phyloP scores from a whole-genome alignment of 1,139 yeast species.

The Spathaspora sp. region DNA sequence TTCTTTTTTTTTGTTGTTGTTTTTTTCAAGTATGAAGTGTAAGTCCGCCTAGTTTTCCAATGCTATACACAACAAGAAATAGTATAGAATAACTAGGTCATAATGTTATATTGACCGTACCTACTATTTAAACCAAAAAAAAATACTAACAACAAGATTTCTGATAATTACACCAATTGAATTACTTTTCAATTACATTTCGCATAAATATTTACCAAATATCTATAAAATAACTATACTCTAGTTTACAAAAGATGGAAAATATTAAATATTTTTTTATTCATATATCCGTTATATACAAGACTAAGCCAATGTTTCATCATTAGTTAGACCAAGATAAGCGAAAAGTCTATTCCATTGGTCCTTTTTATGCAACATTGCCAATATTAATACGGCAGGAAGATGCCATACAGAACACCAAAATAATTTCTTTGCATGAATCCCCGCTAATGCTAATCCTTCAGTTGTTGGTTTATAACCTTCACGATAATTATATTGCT shows the following conservation, averaged over 20 bases:
- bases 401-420: slow-evolving; percentile 96
- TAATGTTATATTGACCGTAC: too few species aligned
- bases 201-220: not conserved
- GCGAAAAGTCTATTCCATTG: slow-evolving; percentile 79
- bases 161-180: too few species aligned
- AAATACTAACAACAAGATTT: too few species aligned
- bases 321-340: slow-evolving; percentile 22
- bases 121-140: too few species aligned
- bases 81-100: too few species aligned
- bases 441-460: slow-evolving; percentile 57
- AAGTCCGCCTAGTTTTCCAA: too few species aligned
- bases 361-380: slow-evolving; percentile 93
- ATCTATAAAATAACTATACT: not conserved
- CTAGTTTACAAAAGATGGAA: too few species aligned
- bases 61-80: too few species aligned
- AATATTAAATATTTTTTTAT: not conserved
- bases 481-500: slow-evolving; percentile 52
- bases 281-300: not conserved
- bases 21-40: not conserved
- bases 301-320: slow-evolving; percentile 1
- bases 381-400: slow-evolving; percentile 84
- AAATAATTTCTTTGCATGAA: slow-evolving; percentile 78
- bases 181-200: not conserved
- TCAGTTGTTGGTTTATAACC: slow-evolving; percentile 44
- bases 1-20: not conserved